Conservation (phyloP, 2,329 filamentous ascomycete species). For the Cytospora paraplurivora region DNA sequence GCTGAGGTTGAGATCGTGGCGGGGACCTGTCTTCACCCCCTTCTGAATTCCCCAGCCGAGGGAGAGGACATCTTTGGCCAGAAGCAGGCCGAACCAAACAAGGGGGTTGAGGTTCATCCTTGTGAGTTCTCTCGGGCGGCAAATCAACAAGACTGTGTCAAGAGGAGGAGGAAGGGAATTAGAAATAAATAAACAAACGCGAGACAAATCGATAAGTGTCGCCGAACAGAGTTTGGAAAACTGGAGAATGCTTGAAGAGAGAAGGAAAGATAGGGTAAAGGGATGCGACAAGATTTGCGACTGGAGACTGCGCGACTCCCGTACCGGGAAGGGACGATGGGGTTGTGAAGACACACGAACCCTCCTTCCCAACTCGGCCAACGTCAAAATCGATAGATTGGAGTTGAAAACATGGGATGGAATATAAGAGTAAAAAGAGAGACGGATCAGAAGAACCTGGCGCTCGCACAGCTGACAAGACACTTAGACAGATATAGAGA, state of each 20-base stretch:
- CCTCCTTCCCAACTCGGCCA: background rate
- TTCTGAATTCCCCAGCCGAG: constrained; percentile 22
- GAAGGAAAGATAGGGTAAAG: background rate
- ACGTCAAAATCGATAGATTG: background rate
- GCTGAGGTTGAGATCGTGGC: constrained; percentile 25
- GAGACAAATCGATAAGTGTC: background rate
- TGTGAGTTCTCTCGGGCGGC: background rate
- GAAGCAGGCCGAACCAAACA: constrained; percentile 14
- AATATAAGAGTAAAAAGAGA: background rate
- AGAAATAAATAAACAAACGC: background rate
- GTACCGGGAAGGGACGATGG: background rate
- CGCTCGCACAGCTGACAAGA: background rate
- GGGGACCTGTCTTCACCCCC: constrained; percentile 14
- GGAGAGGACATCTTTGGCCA: constrained; percentile 13
- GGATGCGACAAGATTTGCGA: background rate
- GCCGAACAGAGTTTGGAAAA: background rate
- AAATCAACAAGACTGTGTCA: background rate
- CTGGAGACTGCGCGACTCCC: background rate
- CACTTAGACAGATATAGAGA: background rate
- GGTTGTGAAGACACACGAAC: background rate
- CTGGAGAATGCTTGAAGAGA: background rate
- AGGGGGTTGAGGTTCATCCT: constrained; percentile 17
- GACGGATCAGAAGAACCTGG: background rate
- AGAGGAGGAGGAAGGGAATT: background rate
- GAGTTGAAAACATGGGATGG: constrained; percentile 3